Percentiles rank a stretch among this genome's conserved stretches.
phyloP scores from a whole-genome alignment of 192 early-diverging fungal species.

The Spizellomyces sp. region DNA sequence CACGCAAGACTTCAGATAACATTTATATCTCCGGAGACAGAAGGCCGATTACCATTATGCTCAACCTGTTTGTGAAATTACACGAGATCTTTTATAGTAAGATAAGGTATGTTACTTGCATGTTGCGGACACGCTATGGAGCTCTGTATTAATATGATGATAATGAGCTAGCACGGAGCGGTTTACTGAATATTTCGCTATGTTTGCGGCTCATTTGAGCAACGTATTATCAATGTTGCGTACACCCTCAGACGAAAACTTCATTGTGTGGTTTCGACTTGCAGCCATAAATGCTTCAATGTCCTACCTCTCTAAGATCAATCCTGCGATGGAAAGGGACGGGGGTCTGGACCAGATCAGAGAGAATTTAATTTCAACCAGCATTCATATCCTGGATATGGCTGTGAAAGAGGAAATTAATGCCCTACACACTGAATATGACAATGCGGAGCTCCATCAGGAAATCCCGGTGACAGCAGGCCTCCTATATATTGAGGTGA shows the following conservation, averaged over 20 bases:
- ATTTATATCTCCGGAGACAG: no score
- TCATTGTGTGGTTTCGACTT: no score
- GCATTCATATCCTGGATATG: slow-evolving; percentile 6
- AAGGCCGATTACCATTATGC: not conserved
- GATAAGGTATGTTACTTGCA: slow-evolving; percentile 34
- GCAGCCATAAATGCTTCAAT: no score
- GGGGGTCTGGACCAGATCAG: slow-evolving; percentile 1
- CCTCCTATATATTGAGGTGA: slow-evolving; percentile 7
- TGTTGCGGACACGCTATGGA: not conserved
- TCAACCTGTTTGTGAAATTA: slow-evolving; percentile 19
- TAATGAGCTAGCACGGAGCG: slow-evolving; percentile 7
- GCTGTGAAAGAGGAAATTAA: not conserved
- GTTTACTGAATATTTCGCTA: slow-evolving; percentile 8
- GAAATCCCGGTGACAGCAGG: not conserved
- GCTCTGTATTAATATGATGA: no score
- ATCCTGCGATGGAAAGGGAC: not conserved
- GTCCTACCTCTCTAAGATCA: not conserved
- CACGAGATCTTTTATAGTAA: slow-evolving; percentile 39
- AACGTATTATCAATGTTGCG: not conserved
- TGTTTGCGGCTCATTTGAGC: not conserved
- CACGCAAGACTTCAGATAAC: no score
- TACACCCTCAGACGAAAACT: no score
- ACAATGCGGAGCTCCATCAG: not conserved
- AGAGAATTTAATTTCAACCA: slow-evolving; percentile 3
- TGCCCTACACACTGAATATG: not conserved